Evolutionary conservation across 306 rosid genomes (phyloP), one percentile per base, ranked within the genome.

Genomic region (Pyrus pyrifolia): DNA sequence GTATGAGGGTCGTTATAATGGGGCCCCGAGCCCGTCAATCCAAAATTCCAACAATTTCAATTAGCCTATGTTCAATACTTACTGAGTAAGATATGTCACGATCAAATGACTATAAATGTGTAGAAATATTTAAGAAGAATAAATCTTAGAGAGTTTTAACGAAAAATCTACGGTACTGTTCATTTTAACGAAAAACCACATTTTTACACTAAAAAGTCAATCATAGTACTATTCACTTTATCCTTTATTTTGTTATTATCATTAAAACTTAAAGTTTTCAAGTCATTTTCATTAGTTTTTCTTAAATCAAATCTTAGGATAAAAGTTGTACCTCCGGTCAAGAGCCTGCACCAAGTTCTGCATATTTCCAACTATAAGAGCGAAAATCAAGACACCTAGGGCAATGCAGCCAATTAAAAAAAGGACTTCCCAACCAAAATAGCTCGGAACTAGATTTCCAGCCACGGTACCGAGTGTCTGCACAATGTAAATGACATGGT

Each of bases 391-490:
- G 76, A 93, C 93, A 53, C 98, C 98, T 61, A 91, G 82, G 76
- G 95, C 96, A 60, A 91, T 83, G 76, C 91, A 89, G 49, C 64
- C 87, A 90, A 91, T 93, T 64, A 96, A 80, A 65, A 91, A 93
- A 51, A 88, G 77, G 65, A 91, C 98, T 83, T 93, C 98, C 93
- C 93, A 58, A 11, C 82, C 84, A 85, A 86, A 93, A 74, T 84
- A 85, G 86, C 97, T 93, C 11, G 98, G 98, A 70, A 10, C 15
- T 83, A 21, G 85, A 81, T 86, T 86, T 74, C 98, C 91, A 40
- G 93, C 96, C 1, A 91, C 84, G 51, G 97, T 91, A 83, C 97
- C 89, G 64, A 93, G 89, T 91, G 91, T 97, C 98, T 93, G 84
- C 78, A 76, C 71, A 71, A 68, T 35, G 73, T 76, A 52, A 71